Base-by-base conservation (phyloP, 495 filamentous ascomycete species). In the Mytilinidion resinicola region DNA sequence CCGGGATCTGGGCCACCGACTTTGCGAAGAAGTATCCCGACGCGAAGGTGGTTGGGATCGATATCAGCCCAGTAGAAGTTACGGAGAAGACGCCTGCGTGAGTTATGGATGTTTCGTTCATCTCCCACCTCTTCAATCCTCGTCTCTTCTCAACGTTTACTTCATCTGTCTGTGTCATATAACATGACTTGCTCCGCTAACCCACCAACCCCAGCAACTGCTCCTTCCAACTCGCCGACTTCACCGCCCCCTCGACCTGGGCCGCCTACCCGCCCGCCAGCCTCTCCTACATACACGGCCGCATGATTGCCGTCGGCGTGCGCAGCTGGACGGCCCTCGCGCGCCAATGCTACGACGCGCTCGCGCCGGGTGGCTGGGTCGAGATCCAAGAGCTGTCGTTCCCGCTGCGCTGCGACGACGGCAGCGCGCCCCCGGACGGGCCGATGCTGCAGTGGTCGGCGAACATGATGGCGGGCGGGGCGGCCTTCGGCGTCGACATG, bases 41-140 rank as follows among this genome's bases (percentile, higher is more conserved):
- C 9, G 69, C 80, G 25, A 69, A 75, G 42, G 80, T 87, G 49
- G 78, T 76, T 57, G 85, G 85, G 39, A 82, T 78, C 7, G 84
- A 86, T 59, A 74, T 88, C n/a, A 82, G 80, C 4, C 80, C 83
- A 12, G 82, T 85, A 15, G 84, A 87, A 61, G 25, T 30, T 30
- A 30, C 25, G 6, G 25, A 30, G 25, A 30, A 30, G 25, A 30
- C 25, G 25, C 25, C 25, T 3, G 25, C 25, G 25, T 30, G 6
- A 30, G 25, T 30, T 30, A 30, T 3, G 25, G 25, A 30, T 2
- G 6, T 30, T 30, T 30, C 2, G 3, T 30, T 30, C 6, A 30
- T 30, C 2, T 30, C 25, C n/a, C n/a, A n/a, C n/a, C n/a, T n/a
- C n/a, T n/a, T n/a, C n/a, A n/a, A n/a, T n/a, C n/a, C n/a, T n/a